phyloP scores from a whole-genome alignment of 768 basidiomycete genomes.

The Boletus insuetus region DNA sequence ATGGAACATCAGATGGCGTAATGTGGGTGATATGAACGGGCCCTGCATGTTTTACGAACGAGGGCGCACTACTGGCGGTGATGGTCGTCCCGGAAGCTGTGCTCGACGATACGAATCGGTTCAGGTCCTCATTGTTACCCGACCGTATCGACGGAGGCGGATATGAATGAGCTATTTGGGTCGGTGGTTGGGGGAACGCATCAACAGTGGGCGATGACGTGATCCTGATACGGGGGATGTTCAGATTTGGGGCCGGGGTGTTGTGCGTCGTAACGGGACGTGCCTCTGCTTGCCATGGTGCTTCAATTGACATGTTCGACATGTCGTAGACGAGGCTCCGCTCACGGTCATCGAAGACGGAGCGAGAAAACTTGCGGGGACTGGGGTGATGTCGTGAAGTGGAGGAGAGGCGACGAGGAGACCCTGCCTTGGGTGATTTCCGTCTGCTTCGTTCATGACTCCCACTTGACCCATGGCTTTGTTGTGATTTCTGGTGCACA shows the following conservation, averaged over 20 bases:
- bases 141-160: constrained; percentile 52
- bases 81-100: constrained; percentile 75
- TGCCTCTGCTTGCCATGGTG: constrained; percentile 30
- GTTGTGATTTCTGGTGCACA: constrained; percentile 20
- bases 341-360: constrained; percentile 42
- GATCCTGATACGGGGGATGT: constrained; percentile 29
- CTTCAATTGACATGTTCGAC: constrained; percentile 45
- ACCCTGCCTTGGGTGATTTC: constrained; percentile 23
- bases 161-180: constrained; percentile 34
- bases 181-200: constrained; percentile 33
- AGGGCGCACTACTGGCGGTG: constrained; percentile 69
- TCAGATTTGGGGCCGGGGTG: constrained; percentile 1
- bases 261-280: constrained; percentile 11
- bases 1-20: constrained; percentile 72
- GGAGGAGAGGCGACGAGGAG: constrained; percentile 33
- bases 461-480: constrained; percentile 27
- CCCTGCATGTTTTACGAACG: constrained; percentile 82
- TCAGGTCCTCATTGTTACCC: constrained; percentile 67
- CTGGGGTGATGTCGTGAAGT: constrained; percentile 40
- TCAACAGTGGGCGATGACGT: constrained; percentile 29
- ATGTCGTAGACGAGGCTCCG: constrained; percentile 40
- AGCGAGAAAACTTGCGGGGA: constrained; percentile 41
- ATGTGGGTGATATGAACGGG: constrained; percentile 80
- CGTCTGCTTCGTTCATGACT: constrained; percentile 28
- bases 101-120: constrained; percentile 87